phyloP scores from a whole-genome alignment of 2,329 filamentous ascomycete species.

The Claviceps sp. region DNA sequence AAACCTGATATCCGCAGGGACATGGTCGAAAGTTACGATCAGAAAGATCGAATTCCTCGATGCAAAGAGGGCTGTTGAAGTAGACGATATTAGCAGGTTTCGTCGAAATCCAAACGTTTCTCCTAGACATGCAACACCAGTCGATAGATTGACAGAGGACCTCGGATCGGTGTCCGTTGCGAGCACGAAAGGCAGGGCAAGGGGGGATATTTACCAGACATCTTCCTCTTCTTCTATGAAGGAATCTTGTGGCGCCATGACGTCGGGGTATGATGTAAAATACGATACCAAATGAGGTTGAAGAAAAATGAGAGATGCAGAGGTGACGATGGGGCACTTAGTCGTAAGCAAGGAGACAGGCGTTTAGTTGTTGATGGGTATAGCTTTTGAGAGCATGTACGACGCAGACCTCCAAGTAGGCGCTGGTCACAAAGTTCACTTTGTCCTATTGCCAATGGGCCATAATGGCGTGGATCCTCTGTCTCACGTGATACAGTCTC shows the following conservation, averaged over 20 bases:
- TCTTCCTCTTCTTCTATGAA: constrained; percentile 63
- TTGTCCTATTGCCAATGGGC: background rate
- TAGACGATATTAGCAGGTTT: background rate
- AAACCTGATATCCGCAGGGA: constrained; percentile 94
- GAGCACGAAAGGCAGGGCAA: background rate
- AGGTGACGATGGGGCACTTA: background rate
- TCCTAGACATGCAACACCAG: background rate
- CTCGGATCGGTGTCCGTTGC: background rate
- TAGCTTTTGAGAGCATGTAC: constrained; percentile 10
- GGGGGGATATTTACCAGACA: constrained; percentile 39
- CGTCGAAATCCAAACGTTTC: background rate
- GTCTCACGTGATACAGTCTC: constrained; percentile 4
- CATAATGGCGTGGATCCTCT: background rate
- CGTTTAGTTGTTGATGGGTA: constrained; percentile 4
- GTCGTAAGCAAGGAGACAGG: constrained; percentile 11
- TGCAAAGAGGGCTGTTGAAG: constrained; percentile 73
- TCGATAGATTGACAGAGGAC: constrained; percentile 7
- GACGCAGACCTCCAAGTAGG: constrained; percentile 7
- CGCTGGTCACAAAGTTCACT: constrained; percentile 10
- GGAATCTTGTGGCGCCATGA: constrained; percentile 55
- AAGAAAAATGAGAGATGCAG: constrained; percentile 7
- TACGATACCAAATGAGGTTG: constrained; percentile 10
- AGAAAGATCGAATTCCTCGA: constrained; percentile 96
- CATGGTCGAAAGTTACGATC: constrained; percentile 96
- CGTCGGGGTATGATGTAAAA: constrained; percentile 13